These are phyloP conservation scores for Chlorophyllum brunneum DNA, from an alignment of 768 basidiomycete genomes.

Conservation along the genomic window DNA sequence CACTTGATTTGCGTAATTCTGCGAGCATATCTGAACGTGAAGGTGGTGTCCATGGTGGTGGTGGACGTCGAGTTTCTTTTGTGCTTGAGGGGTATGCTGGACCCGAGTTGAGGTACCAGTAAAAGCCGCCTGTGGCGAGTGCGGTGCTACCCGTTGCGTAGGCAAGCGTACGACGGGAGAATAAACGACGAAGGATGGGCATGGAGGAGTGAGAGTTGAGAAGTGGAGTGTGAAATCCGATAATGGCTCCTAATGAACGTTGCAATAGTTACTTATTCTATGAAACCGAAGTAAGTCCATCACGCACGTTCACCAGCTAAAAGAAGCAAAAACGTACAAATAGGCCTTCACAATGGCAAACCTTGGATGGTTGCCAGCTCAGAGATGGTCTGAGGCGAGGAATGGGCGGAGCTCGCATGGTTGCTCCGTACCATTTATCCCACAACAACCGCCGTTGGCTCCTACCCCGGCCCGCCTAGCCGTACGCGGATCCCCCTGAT, in stretches of 20 bases:
- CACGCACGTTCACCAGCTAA: constrained; percentile 2
- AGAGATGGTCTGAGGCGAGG: background rate
- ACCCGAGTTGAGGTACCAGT: constrained; percentile 73
- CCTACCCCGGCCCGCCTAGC: background rate
- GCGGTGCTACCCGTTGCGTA: constrained; percentile 50
- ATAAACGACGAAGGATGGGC: constrained; percentile 35
- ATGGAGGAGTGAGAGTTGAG: constrained; percentile 20
- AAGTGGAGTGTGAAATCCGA: background rate
- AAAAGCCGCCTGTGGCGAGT: constrained; percentile 53
- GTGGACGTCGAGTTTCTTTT: constrained; percentile 64
- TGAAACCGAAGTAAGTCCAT: background rate
- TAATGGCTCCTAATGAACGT: background rate
- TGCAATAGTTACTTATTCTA: background rate
- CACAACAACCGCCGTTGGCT: background rate
- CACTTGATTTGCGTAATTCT: constrained; percentile 45
- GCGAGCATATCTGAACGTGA: constrained; percentile 62
- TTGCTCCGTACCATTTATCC: background rate
- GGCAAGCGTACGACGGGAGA: constrained; percentile 55
- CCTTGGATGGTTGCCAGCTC: background rate
- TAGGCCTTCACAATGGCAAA: background rate
- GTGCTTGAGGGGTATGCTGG: constrained; percentile 64
- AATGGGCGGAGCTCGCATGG: background rate
- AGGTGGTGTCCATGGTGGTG: constrained; percentile 78
- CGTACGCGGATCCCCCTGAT: too few relatives aligned
- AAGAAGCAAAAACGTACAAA: background rate